Percentiles rank a stretch among this genome's conserved stretches.
Conservation (phyloP, 2,329 filamentous ascomycete genomes). For the Alternaria gaisen region DNA sequence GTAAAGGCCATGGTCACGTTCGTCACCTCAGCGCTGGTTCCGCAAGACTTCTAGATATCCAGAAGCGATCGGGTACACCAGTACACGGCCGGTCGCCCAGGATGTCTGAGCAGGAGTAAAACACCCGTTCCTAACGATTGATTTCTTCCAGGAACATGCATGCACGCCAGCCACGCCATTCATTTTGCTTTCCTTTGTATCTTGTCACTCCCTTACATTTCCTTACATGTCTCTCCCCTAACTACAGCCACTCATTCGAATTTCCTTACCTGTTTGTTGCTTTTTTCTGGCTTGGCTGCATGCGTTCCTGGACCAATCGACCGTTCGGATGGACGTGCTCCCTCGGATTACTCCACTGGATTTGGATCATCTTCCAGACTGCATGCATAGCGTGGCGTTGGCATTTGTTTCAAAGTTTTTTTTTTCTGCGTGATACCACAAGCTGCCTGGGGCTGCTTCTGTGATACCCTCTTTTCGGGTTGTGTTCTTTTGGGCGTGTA, state of each 20-base stretch:
- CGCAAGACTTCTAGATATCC: constrained; percentile 75
- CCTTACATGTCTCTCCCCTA: constrained; percentile 35
- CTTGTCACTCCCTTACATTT: constrained; percentile 44
- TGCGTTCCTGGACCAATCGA: constrained; percentile 18
- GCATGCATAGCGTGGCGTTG: constrained; percentile 42
- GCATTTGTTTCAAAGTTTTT: constrained; percentile 20
- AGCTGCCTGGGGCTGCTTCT: constrained; percentile 28
- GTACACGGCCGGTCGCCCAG: constrained; percentile 42
- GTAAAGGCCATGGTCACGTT: constrained; percentile 71
- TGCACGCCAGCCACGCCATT: constrained; percentile 47
- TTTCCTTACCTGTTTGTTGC: constrained; percentile 19
- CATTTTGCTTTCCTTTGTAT: constrained; percentile 50
- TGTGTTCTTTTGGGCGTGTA: constrained; percentile 11
- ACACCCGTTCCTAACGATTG: constrained; percentile 26
- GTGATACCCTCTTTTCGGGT: constrained; percentile 30
- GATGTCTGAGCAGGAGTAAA: constrained; percentile 33
- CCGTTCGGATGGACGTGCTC: constrained; percentile 4
- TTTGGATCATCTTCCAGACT: constrained; percentile 16
- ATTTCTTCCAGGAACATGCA: constrained; percentile 26
- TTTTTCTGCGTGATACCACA: constrained; percentile 38
- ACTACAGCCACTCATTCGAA: constrained; percentile 17
- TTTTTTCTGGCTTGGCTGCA: constrained; percentile 34
- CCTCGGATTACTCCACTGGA: constrained; percentile 6
- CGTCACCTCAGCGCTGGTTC: constrained; percentile 81
- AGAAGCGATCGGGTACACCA: constrained; percentile 44